Evolutionary conservation across 176 grass and related monocot species (phyloP).

Genomic region (Cocos nucifera): DNA sequence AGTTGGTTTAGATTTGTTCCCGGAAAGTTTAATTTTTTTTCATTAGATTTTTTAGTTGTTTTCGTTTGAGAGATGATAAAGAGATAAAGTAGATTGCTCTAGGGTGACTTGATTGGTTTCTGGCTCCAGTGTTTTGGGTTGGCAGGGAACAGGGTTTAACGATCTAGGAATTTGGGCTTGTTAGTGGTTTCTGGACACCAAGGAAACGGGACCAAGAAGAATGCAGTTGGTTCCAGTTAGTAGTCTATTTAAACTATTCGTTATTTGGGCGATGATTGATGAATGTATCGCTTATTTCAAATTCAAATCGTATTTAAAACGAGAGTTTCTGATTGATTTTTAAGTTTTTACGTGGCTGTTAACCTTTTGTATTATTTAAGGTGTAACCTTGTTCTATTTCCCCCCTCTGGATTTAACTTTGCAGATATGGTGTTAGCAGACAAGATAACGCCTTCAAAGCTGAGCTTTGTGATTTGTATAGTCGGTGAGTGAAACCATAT

Average conservation of each 20-base stretch:
- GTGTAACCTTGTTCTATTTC: no score
- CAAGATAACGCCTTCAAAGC: slow-evolving; percentile 77
- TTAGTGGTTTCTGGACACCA: slow-evolving; percentile 1
- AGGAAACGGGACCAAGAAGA: neutral
- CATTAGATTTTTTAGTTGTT: neutral
- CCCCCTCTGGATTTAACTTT: slow-evolving; percentile 11
- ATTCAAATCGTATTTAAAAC: no score
- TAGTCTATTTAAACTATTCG: neutral
- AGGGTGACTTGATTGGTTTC: no score
- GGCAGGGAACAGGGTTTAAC: neutral
- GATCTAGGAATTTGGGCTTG: neutral
- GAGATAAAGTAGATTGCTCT: no score
- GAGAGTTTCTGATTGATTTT: no score
- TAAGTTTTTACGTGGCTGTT: no score
- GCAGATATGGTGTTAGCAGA: slow-evolving; percentile 82
- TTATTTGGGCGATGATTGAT: slow-evolving; percentile 11
- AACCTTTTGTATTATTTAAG: no score
- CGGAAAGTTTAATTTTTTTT: neutral
- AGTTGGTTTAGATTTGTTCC: slow-evolving; percentile 13
- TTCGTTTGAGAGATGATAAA: no score
- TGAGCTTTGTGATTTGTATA: slow-evolving; percentile 84
- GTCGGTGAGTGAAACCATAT: slow-evolving; percentile 27
- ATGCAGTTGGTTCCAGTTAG: neutral
- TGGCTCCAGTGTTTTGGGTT: no score
- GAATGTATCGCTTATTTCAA: no score